Evolutionary conservation across 331 rosid genomes (phyloP), one percentile per base, ranked within the genome.

Genomic region (Acacia concinna): DNA sequence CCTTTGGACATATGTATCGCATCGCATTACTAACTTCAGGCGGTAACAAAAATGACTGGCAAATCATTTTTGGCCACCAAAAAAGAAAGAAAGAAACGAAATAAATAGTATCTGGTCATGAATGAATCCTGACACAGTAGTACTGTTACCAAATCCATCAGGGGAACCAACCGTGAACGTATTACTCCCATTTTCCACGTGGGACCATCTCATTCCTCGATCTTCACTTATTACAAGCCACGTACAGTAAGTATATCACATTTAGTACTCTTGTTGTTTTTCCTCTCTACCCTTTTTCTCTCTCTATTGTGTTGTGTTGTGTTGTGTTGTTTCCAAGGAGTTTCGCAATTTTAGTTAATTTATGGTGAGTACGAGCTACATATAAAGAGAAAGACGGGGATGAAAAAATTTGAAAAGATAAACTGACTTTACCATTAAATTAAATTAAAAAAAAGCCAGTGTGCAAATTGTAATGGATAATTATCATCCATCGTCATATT

Each of bases 161-260:
- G 69, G 69, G 17, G 43, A 54, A 21, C 34, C 44, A 11, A 2
- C 1, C 20, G 10, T 20, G 69, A 18, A 20, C 73, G 1, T 5
- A 2, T n/a, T 1, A 14, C 38, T 41, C 12, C 28, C 40, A 4
- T 6, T 1, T 47, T 70, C 83, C 78, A 81, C 78, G 66, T 84
- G 85, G 85, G 13, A 47, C 54, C 4, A 5, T 11, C 21, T 40
- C 44, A 77, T 31, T 46, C 76, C 65, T 44, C n/a, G 20, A 56
- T 21, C 74, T 67, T 77, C 80, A 77, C 82, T 80, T 65, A 38
- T 2, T n/a, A n/a, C n/a, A 47, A 66, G 75, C 83, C 88, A 84
- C 81, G 88, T 43, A 10, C n/a, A n/a, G n/a, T n/a, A n/a, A n/a
- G n/a, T n/a, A n/a, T n/a, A n/a, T n/a, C n/a, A n/a, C n/a, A n/a